phyloP scores from a whole-genome alignment of 2,329 filamentous ascomycete species.

The Botrytis hyacinthi region DNA sequence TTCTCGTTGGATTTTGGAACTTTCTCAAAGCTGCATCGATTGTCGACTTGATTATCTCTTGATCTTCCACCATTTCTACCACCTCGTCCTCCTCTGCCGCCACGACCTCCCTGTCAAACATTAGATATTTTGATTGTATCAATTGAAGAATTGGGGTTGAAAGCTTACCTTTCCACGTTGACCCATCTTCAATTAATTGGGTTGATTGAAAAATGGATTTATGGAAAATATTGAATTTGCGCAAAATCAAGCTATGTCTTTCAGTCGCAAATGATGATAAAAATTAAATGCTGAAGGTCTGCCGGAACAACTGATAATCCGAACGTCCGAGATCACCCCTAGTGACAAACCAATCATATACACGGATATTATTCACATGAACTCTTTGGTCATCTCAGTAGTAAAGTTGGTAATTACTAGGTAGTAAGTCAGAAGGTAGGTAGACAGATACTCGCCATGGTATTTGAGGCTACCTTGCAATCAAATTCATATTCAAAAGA shows the following conservation, averaged over 20 bases:
- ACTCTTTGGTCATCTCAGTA: neutral
- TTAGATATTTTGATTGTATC: slow-evolving; percentile 9
- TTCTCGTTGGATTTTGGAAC: slow-evolving; percentile 78
- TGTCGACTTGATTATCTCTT: slow-evolving; percentile 41
- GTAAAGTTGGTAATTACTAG: neutral
- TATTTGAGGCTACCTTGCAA: neutral
- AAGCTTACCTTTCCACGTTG: slow-evolving; percentile 37
- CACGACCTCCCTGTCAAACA: slow-evolving; percentile 24
- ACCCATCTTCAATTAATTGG: slow-evolving; percentile 30
- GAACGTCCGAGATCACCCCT: neutral
- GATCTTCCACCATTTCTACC: slow-evolving; percentile 30
- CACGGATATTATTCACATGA: neutral
- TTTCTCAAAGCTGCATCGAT: slow-evolving; percentile 49
- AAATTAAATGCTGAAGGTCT: slow-evolving; percentile 3
- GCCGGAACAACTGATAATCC: slow-evolving; percentile 3
- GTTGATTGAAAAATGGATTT: neutral
- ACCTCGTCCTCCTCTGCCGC: slow-evolving; percentile 30
- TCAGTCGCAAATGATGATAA: slow-evolving; percentile 14
- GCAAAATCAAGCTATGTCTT: neutral
- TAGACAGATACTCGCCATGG: neutral
- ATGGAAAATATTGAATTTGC: slow-evolving; percentile 3
- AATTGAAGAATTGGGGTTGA: neutral
- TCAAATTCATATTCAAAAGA: neutral
- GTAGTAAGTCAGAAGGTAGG: neutral
- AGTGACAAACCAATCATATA: slow-evolving; percentile 2